These are phyloP conservation scores for Solanum clarkiae DNA, from an alignment of 257 asterid genomes.

Conservation along the genomic window DNA sequence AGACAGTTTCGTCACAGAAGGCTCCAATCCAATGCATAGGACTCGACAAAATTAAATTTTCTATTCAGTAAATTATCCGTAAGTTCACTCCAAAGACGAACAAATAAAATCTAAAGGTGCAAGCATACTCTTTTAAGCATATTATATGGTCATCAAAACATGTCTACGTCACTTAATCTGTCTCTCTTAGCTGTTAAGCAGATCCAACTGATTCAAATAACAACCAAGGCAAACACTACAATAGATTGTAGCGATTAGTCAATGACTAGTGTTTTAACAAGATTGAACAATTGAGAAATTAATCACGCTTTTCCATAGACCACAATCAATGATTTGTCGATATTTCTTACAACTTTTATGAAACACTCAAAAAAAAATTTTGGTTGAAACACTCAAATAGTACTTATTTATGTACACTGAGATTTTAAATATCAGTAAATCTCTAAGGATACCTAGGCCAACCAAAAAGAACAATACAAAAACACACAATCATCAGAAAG, in stretches of 20 bases:
- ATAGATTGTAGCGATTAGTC: not conserved
- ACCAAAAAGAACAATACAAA: not conserved
- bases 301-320: not conserved
- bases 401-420: not conserved
- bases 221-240: not conserved
- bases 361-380: not conserved
- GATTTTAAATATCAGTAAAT: not conserved
- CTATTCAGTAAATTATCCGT: not conserved
- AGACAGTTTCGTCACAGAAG: not conserved
- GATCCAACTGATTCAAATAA: not conserved
- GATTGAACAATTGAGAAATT: not conserved
- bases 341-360: not conserved
- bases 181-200: not conserved
- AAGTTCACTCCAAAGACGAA: not conserved
- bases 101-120: not conserved
- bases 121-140: not conserved
- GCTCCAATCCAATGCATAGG: not conserved
- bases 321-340: not conserved
- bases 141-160: not conserved
- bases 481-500: too few species aligned
- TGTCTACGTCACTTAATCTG: not conserved
- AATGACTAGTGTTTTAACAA: not conserved
- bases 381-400: too few species aligned
- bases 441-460: not conserved
- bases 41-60: not conserved